These are phyloP conservation scores for Lichina pygmaea DNA, from an alignment of 495 filamentous ascomycete genomes.

Conservation along the genomic window DNA sequence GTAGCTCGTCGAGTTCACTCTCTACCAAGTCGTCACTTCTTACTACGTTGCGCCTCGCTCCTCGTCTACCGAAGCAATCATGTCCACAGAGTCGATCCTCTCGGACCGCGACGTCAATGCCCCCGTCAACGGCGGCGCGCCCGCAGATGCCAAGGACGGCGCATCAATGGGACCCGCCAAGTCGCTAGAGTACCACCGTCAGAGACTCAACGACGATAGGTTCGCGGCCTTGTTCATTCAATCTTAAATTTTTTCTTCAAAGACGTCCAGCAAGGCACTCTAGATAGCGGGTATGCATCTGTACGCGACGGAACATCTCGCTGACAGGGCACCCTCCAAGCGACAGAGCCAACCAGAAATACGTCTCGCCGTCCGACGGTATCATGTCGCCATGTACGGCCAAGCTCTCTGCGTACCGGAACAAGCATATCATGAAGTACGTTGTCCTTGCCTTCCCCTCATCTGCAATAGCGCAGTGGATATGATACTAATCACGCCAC, in stretches of 20 bases:
- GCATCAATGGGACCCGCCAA: conserved; percentile 17
- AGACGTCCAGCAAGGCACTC: background rate
- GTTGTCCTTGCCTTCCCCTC: conserved; percentile 3
- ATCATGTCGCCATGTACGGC: conserved; percentile 86
- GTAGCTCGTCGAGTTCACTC: no score
- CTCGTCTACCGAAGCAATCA: background rate
- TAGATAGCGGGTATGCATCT: background rate
- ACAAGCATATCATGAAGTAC: conserved; percentile 49
- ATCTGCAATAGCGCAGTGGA: background rate
- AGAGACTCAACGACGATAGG: conserved; percentile 41
- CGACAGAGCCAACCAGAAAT: conserved; percentile 27
- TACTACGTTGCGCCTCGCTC: no score
- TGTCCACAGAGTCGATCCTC: conserved; percentile 16
- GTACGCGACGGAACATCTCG: background rate
- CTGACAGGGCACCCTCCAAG: background rate
- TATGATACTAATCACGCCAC: conserved; percentile 1
- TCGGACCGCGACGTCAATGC: conserved; percentile 29
- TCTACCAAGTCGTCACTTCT: no score
- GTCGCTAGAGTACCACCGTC: conserved; percentile 57
- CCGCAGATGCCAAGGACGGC: conserved; percentile 4
- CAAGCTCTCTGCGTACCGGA: conserved; percentile 64
- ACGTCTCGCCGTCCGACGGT: conserved; percentile 76
- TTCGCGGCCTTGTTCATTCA: conserved; percentile 14
- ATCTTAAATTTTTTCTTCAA: background rate
- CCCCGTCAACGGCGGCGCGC: conserved; percentile 9